Percentiles rank a stretch among this genome's conserved stretches.
These are phyloP conservation scores for Trametes pubescens DNA, from an alignment of 1,284 basidiomycete species.

Conservation along the genomic window DNA sequence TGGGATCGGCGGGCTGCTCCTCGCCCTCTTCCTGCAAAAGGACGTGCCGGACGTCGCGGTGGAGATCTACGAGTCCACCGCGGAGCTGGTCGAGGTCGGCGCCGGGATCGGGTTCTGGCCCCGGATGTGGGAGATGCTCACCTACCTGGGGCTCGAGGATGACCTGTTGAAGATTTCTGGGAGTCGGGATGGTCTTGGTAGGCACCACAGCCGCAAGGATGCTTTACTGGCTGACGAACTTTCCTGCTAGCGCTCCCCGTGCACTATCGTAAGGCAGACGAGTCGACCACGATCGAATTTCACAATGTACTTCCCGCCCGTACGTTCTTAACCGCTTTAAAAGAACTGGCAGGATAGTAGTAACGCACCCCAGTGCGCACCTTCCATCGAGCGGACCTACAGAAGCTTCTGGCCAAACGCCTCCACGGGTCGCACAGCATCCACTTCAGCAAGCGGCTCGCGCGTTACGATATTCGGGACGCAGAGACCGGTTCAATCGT, in stretches of 20 bases:
- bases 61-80: slow-evolving; percentile 51
- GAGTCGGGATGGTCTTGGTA: slow-evolving; percentile 2
- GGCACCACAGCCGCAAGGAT: slow-evolving; percentile 21
- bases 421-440: slow-evolving; percentile 44
- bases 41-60: slow-evolving; percentile 46
- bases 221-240: neutral
- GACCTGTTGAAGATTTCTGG: slow-evolving; percentile 21
- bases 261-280: neutral
- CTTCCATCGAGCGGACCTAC: neutral
- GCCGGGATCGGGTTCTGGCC: slow-evolving; percentile 48
- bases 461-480: slow-evolving; percentile 42
- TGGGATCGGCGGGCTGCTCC: slow-evolving; percentile 47
- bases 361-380: neutral
- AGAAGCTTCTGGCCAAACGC: slow-evolving; percentile 47
- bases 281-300: neutral
- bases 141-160: slow-evolving; percentile 36
- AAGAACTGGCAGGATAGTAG: too few species aligned
- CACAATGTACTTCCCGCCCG: neutral
- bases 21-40: slow-evolving; percentile 46
- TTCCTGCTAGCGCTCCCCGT: neutral
- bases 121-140: slow-evolving; percentile 34
- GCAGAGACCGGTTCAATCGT: slow-evolving; percentile 15
- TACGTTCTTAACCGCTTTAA: too few species aligned
- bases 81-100: slow-evolving; percentile 49
- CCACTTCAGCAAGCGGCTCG: slow-evolving; percentile 49